phyloP scores from a whole-genome alignment of 31 red algal genomes.

The Odonthalia washingtoniensis region DNA sequence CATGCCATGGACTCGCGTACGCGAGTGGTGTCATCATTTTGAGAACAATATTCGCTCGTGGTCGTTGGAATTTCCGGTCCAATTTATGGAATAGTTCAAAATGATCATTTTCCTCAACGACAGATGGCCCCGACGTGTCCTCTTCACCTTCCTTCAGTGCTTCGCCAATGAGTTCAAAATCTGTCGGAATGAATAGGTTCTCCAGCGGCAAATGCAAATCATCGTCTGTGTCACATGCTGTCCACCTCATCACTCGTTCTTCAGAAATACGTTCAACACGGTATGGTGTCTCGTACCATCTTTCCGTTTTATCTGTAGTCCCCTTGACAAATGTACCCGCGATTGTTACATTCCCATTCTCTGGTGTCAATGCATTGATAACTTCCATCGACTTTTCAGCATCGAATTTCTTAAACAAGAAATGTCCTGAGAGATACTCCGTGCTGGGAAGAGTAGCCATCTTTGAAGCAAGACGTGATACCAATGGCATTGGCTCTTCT shows the following conservation, averaged over 20 bases:
- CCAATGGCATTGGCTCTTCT: conserved; percentile 55
- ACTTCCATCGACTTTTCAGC: conserved; percentile 41
- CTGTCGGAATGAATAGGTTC: conserved; percentile 85
- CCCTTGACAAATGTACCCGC: conserved; percentile 53
- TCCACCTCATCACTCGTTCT: conserved; percentile 43
- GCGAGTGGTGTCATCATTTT: conserved; percentile 52
- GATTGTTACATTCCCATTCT: conserved; percentile 61
- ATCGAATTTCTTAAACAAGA: conserved; percentile 70
- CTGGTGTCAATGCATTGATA: conserved; percentile 63
- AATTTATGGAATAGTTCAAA: conserved; percentile 79
- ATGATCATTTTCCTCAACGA: conserved; percentile 51
- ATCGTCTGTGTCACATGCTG: conserved; percentile 12
- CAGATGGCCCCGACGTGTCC: conserved; percentile 48
- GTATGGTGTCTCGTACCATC: conserved; percentile 93
- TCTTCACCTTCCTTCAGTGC: conserved; percentile 47
- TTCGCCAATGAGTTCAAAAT: conserved; percentile 71
- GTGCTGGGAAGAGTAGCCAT: conserved; percentile 53
- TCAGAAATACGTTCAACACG: conserved; percentile 42
- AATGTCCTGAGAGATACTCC: conserved; percentile 76
- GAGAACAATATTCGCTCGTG: conserved; percentile 62
- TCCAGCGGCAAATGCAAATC: conserved; percentile 64
- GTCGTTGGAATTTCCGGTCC: conserved; percentile 80
- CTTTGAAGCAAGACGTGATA: conserved; percentile 15
- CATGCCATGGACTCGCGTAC: conserved; percentile 62
- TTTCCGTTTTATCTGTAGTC: conserved; percentile 57